Evolutionary conservation across 345 rosid genomes (phyloP).

Genomic region (Ceriops tagal): DNA sequence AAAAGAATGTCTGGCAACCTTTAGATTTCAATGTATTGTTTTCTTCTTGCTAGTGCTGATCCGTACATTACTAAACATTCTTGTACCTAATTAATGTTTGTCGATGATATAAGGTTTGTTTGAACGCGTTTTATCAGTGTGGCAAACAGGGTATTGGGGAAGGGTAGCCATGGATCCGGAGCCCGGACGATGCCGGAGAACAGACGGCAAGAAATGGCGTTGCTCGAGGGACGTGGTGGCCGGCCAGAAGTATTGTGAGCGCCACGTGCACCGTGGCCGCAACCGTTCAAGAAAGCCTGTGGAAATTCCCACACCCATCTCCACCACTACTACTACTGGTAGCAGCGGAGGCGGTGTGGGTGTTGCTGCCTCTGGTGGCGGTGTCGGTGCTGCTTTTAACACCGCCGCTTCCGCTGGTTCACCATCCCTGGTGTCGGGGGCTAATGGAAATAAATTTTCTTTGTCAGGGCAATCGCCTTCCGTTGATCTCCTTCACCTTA

Average conservation of each 20-base stretch:
- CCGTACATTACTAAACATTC: background rate
- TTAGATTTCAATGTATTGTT: background rate
- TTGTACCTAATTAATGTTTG: background rate
- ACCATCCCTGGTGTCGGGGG: conserved; percentile 31
- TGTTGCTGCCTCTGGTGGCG: background rate
- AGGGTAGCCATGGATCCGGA: conserved; percentile 91
- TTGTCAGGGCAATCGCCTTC: conserved; percentile 51
- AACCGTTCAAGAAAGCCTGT: conserved; percentile 99
- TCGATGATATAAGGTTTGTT: background rate
- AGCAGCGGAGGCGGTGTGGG: conserved; percentile 13
- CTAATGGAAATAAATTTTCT: conserved; percentile 40
- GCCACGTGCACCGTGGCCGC: conserved; percentile 99
- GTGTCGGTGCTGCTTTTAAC: conserved; percentile 8
- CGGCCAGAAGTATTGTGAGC: conserved; percentile 96
- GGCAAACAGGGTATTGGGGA: conserved; percentile 76
- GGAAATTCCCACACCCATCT: conserved; percentile 72
- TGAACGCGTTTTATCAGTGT: conserved; percentile 26
- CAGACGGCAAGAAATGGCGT: conserved; percentile 99
- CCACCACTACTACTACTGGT: conserved; percentile 18
- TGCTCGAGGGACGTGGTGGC: conserved; percentile 91
- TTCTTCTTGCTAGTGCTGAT: background rate
- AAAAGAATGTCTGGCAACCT: background rate
- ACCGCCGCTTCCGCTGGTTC: conserved; percentile 5
- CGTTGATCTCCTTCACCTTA: conserved; percentile 52
- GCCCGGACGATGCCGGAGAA: conserved; percentile 97